Evolutionary conservation across 2,329 filamentous ascomycete species (phyloP), one percentile per base, ranked within the genome.

Genomic region (Pseudopithomyces chartarum): DNA sequence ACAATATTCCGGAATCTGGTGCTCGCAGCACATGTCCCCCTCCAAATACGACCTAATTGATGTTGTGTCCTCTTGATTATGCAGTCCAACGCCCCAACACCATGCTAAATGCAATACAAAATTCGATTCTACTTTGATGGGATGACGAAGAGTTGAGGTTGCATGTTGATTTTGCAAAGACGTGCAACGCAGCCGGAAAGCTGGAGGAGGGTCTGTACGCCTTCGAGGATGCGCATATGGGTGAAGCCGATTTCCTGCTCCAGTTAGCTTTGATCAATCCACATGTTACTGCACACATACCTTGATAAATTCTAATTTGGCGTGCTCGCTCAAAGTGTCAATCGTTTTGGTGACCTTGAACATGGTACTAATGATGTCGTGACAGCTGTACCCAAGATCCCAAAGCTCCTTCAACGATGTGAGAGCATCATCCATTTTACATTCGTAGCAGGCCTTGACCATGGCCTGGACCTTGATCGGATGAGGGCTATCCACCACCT

Each of bases 321-420:
- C 88, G 76, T 98, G 92, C 78, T 99, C 95, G 64, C 92, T 95
- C 55, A 99, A 80, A 1, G 90, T 92, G 1, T 91, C 90, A 57
- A 98, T 92, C 1, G 92, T 96, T 82, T 98, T 99, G 44, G 95
- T 98, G 58, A 99, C 95, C 71, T 90, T 89, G 83, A 99, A 98
- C 95, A 99, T 99, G 59, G 94, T 99, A 79, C 90, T 96, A 76
- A 99, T 96, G 67, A 99, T 97, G 76, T 99, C 95, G 79, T 99
- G 94, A 67, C 92, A 96, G n/a, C 92, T 97, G 79, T 99, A 99
- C 13, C 95, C 95, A 58, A 98, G 80, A 58, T 90, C 87, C 94
- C 95, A 99, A 40, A 99, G 82, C 79, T 98, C 95, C 65, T 92
- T 90, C 62, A 99, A 79, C 3, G 85, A 87, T 65, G 96, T 92